Evolutionary conservation across 1,139 yeast species (phyloP).

Genomic region (Kurtzmaniella natalensis): DNA sequence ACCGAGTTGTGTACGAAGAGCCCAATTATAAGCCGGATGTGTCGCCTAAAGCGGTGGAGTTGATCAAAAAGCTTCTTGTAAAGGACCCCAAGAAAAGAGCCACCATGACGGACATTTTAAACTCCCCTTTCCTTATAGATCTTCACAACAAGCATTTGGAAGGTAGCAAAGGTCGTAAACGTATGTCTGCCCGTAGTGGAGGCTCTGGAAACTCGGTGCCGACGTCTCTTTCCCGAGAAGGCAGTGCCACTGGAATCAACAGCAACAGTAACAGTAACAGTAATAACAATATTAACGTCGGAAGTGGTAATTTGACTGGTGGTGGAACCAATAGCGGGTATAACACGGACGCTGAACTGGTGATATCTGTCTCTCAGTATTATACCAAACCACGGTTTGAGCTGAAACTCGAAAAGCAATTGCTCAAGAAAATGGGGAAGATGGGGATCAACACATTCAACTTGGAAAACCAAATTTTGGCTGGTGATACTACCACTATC

Average conservation of each 20-base stretch:
- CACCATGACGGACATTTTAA: slow-evolving; percentile 51
- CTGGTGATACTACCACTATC: slow-evolving; percentile 66
- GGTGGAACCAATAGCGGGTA: too few relatives aligned
- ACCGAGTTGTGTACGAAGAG: slow-evolving; percentile 58
- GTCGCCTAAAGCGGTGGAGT: slow-evolving; percentile 43
- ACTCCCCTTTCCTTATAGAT: slow-evolving; percentile 56
- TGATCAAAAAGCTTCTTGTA: slow-evolving; percentile 52
- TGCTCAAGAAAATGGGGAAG: slow-evolving; percentile 60
- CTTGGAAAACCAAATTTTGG: slow-evolving; percentile 56
- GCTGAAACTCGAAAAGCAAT: slow-evolving; percentile 58
- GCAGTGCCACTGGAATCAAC: neutral
- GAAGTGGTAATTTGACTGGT: neutral
- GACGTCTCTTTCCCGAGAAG: too few relatives aligned
- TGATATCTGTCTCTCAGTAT: slow-evolving; percentile 38
- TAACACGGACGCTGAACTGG: slow-evolving; percentile 33
- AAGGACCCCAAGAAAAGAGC: slow-evolving; percentile 72
- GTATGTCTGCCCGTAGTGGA: too few relatives aligned
- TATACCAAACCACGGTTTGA: slow-evolving; percentile 44
- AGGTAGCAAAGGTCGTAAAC: slow-evolving; percentile 11
- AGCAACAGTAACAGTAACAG: neutral
- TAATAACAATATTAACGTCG: neutral
- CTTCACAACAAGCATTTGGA: slow-evolving; percentile 23
- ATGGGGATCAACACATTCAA: slow-evolving; percentile 64
- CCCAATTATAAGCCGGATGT: slow-evolving; percentile 51
- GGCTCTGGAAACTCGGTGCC: too few relatives aligned